Evolutionary conservation across 352 stramenopile species (phyloP).

Genomic region (Chrysophaeum taylorii): DNA sequence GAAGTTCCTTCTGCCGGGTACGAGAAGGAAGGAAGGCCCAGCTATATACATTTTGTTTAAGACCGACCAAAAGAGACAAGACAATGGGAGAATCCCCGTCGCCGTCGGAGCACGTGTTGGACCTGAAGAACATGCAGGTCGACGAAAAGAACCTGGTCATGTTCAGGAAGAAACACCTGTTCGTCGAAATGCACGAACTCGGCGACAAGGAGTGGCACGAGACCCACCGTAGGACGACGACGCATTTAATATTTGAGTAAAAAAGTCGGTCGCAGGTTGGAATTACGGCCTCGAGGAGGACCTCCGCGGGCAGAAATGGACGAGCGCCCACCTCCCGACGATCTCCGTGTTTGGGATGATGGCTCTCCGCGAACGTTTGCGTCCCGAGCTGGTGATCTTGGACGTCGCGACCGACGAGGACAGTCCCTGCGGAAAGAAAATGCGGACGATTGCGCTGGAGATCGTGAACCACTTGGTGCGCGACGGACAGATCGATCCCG

Average conservation of each 20-base stretch:
- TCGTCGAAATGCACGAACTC: neutral
- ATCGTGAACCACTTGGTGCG: neutral
- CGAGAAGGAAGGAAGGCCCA: no score
- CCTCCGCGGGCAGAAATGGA: neutral
- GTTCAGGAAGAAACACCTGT: neutral
- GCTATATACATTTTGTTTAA: no score
- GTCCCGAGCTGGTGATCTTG: neutral
- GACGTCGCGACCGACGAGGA: neutral
- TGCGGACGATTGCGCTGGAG: neutral
- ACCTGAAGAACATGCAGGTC: no score
- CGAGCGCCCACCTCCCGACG: neutral
- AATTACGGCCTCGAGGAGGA: conserved; percentile 6
- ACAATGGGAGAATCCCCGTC: no score
- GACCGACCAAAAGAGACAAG: no score
- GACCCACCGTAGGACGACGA: no score
- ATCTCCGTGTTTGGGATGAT: conserved; percentile 2
- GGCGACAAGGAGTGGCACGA: neutral
- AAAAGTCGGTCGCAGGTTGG: no score
- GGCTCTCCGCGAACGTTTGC: neutral
- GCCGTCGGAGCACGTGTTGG: no score
- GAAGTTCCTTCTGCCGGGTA: no score
- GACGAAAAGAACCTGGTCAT: neutral
- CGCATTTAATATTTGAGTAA: no score
- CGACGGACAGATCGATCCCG: neutral
- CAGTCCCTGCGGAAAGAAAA: no score